Evolutionary conservation across 352 stramenopile species (phyloP).

Genomic region (Pythium apleroticum): DNA sequence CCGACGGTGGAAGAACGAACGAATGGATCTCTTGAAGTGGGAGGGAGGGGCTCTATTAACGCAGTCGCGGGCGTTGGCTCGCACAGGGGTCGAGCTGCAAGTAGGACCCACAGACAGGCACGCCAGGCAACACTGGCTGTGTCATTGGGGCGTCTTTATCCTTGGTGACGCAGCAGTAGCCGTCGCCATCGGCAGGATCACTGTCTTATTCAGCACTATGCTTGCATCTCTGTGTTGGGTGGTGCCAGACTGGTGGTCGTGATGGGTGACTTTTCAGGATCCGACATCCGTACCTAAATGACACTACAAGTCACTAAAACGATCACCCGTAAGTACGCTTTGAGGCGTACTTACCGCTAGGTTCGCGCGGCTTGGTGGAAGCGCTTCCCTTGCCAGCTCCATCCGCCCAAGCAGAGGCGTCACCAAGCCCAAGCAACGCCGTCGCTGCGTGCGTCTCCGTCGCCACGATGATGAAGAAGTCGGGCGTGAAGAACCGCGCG

Average conservation of each 20-base stretch:
- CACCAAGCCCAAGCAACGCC: not conserved
- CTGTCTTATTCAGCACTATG: too few relatives aligned
- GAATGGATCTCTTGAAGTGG: too few relatives aligned
- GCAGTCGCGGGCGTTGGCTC: too few relatives aligned
- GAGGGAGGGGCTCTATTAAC: too few relatives aligned
- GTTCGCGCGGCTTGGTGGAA: slow-evolving; percentile 21
- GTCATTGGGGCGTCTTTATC: too few relatives aligned
- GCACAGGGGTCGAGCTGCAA: too few relatives aligned
- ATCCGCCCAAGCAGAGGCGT: not conserved
- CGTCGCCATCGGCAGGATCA: too few relatives aligned
- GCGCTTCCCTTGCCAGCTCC: not conserved
- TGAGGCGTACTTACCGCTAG: not conserved
- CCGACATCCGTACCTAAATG: not conserved
- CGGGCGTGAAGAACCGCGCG: slow-evolving; percentile 97
- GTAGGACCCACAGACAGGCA: too few relatives aligned
- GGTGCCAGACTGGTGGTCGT: not conserved
- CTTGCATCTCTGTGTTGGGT: too few relatives aligned
- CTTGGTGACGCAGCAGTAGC: too few relatives aligned
- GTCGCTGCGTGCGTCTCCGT: not conserved
- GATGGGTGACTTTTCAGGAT: not conserved
- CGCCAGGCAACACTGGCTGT: too few relatives aligned
- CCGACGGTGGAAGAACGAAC: not conserved
- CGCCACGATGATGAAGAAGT: slow-evolving; percentile 75
- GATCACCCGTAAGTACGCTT: not conserved
- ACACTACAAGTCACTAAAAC: not conserved